A percentile compares a stretch with the other conserved stretches of the same genome.
These are phyloP conservation scores for Maudiozyma barnettii DNA, from an alignment of 805 yeast species.

Conservation along the genomic window DNA sequence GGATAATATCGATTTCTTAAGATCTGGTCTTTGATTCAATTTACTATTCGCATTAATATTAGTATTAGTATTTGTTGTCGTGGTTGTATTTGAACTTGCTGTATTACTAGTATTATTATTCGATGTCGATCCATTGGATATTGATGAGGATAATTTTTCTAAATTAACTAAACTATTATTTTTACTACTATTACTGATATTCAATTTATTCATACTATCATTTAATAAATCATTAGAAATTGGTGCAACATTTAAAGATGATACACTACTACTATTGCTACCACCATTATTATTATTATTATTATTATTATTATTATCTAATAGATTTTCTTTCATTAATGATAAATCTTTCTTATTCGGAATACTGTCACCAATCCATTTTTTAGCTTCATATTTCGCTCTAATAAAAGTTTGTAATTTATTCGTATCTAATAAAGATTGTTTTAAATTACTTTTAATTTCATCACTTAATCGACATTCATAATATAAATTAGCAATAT, in stretches of 20 bases:
- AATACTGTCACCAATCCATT: slow-evolving; percentile 58
- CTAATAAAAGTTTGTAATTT: slow-evolving; percentile 84
- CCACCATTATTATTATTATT: background rate
- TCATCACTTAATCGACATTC: slow-evolving; percentile 48
- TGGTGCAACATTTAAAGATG: background rate
- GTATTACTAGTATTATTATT: background rate
- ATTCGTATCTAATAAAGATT: slow-evolving; percentile 53
- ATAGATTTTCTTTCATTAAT: background rate
- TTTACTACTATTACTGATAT: background rate
- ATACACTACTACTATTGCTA: no score
- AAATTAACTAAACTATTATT: slow-evolving; percentile 2
- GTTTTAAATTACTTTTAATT: slow-evolving; percentile 4
- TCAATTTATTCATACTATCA: background rate
- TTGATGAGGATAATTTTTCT: slow-evolving; percentile 5
- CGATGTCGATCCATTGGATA: background rate
- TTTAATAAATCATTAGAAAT: background rate
- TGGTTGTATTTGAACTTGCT: background rate
- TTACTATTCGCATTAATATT: slow-evolving; percentile 7
- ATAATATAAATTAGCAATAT: slow-evolving; percentile 68
- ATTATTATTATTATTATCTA: background rate
- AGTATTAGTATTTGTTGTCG: slow-evolving; percentile 3
- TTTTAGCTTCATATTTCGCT: slow-evolving; percentile 83
- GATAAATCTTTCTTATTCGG: background rate
- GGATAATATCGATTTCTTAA: slow-evolving; percentile 85
- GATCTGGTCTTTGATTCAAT: slow-evolving; percentile 54